Evolutionary conservation across 169 alveolate species (phyloP).

Genomic region (Fabrea salina): DNA sequence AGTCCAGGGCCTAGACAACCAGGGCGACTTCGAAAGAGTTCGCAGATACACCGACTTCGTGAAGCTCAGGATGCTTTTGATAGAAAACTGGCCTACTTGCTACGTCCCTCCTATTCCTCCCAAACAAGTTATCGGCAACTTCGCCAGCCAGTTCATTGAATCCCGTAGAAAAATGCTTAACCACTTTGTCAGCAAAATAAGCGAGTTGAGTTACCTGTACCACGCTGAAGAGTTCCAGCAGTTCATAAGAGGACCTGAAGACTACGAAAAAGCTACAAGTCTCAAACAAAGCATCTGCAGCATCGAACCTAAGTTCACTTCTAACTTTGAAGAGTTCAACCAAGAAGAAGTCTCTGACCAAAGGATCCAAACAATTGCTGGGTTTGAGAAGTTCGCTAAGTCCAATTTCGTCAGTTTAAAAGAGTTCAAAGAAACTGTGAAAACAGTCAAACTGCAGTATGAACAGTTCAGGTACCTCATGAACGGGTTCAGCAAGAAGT

Average conservation of each 20-base stretch:
- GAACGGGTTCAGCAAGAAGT: too few relatives aligned
- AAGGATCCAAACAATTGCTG: too few relatives aligned
- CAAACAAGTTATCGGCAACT: slow-evolving; percentile 15
- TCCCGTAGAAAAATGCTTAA: slow-evolving; percentile 20
- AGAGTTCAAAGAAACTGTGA: too few relatives aligned
- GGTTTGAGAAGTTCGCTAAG: too few relatives aligned
- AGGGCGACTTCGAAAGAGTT: background rate
- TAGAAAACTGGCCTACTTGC: slow-evolving; percentile 27
- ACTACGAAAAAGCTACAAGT: background rate
- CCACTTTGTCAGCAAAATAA: slow-evolving; percentile 3
- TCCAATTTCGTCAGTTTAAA: too few relatives aligned
- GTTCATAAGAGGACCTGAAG: slow-evolving; percentile 19
- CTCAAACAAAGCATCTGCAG: too few relatives aligned
- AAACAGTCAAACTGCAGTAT: too few relatives aligned
- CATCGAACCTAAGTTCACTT: too few relatives aligned
- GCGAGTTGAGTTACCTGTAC: background rate
- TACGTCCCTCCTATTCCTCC: slow-evolving; percentile 18
- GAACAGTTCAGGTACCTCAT: too few relatives aligned
- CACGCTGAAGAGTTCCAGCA: background rate
- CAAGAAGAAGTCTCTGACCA: too few relatives aligned
- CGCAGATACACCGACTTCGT: slow-evolving; percentile 20
- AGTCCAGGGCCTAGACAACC: background rate
- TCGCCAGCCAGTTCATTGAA: slow-evolving; percentile 22
- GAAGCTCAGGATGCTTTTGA: background rate
- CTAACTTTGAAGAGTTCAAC: too few relatives aligned